Evolutionary conservation across 331 rosid genomes (phyloP).

Genomic region (Malus hybrid): DNA sequence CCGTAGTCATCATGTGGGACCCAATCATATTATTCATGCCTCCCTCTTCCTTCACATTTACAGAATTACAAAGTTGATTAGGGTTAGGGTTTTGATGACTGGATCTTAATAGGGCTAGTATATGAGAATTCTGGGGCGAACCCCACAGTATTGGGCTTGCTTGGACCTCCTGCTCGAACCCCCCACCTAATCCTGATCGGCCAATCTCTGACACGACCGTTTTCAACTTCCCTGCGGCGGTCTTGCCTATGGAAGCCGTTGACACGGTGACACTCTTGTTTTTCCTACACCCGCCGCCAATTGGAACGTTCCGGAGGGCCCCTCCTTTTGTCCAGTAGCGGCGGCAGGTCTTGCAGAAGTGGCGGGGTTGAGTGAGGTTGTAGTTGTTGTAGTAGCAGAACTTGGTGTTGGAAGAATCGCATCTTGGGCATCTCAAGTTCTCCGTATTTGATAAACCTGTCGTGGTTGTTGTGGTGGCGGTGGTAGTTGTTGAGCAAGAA

Average conservation of each 20-base stretch:
- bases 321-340: conserved; percentile 95
- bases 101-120: conserved; percentile 52
- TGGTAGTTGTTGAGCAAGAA: neutral
- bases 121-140: conserved; percentile 62
- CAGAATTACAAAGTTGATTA: conserved; percentile 16
- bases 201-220: conserved; percentile 44
- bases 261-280: conserved; percentile 34
- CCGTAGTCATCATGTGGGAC: conserved; percentile 34
- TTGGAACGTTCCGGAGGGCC: conserved; percentile 72
- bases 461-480: neutral
- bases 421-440: conserved; percentile 71
- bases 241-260: conserved; percentile 17
- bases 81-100: conserved; percentile 39
- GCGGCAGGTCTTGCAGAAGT: conserved; percentile 91
- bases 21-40: conserved; percentile 23
- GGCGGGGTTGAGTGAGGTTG: conserved; percentile 92
- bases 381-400: conserved; percentile 94
- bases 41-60: conserved; percentile 43
- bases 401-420: conserved; percentile 83
- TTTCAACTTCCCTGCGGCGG: conserved; percentile 42
- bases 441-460: conserved; percentile 11
- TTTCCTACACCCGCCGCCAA: conserved; percentile 83
- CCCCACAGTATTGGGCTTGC: conserved; percentile 63
- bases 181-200: conserved; percentile 29
- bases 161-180: conserved; percentile 39